A percentile compares a stretch with the other conserved stretches of the same genome.
phyloP scores from a whole-genome alignment of 805 yeast genomes.

The Saccharomyces jurei region DNA sequence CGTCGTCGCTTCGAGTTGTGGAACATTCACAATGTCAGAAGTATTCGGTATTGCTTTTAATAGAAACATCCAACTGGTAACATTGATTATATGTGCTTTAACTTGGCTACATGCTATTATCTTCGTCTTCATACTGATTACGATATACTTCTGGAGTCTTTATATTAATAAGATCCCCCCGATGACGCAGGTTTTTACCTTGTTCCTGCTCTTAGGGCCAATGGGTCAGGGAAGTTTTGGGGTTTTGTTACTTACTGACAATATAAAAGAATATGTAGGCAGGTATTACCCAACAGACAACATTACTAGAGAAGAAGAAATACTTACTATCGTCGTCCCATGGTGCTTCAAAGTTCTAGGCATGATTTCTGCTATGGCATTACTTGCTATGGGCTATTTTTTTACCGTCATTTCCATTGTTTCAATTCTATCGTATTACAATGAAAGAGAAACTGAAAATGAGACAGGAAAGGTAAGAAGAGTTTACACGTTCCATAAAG shows the following conservation, averaged over 20 bases:
- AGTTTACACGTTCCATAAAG: slow-evolving; percentile 36
- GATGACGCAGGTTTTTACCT: slow-evolving; percentile 47
- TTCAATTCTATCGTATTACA: slow-evolving; percentile 17
- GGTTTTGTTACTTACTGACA: slow-evolving; percentile 46
- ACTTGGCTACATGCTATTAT: slow-evolving; percentile 64
- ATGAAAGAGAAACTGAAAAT: slow-evolving; percentile 18
- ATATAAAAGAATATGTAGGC: slow-evolving; percentile 25
- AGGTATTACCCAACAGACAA: slow-evolving; percentile 10
- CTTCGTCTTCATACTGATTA: slow-evolving; percentile 47
- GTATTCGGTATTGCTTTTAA: slow-evolving; percentile 38
- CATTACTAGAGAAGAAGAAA: slow-evolving; percentile 6
- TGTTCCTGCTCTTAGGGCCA: slow-evolving; percentile 75
- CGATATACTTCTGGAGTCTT: slow-evolving; percentile 54
- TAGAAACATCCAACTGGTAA: slow-evolving; percentile 36
- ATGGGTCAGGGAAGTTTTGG: slow-evolving; percentile 80
- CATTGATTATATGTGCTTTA: slow-evolving; percentile 46
- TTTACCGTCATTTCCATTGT: slow-evolving; percentile 40
- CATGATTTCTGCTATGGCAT: slow-evolving; percentile 36
- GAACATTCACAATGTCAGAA: slow-evolving; percentile 36
- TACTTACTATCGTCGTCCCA: slow-evolving; percentile 20
- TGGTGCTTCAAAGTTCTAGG: slow-evolving; percentile 31
- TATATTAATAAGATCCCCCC: slow-evolving; percentile 52
- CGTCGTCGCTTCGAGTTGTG: slow-evolving; percentile 69
- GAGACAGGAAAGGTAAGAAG: slow-evolving; percentile 15
- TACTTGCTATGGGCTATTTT: slow-evolving; percentile 51